A percentile compares a stretch with the other conserved stretches of the same genome.
Evolutionary conservation across 768 basidiomycete species (phyloP).

Genomic region (Boletellus emodensis): DNA sequence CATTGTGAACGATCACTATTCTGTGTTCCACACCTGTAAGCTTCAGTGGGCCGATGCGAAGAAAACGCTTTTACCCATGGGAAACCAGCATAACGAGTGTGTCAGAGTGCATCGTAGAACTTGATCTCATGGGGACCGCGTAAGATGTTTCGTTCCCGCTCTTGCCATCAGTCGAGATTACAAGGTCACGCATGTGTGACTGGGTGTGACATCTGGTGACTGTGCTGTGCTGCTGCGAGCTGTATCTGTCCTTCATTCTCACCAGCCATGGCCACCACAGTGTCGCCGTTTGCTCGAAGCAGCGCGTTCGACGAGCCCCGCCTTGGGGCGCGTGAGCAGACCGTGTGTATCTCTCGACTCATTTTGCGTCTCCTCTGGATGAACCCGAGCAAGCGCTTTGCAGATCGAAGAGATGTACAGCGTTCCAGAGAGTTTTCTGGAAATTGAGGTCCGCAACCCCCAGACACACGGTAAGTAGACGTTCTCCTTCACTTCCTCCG

Average conservation of each 20-base stretch:
- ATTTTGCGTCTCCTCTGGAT: conserved; percentile 18
- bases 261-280: conserved; percentile 30
- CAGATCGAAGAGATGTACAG: conserved; percentile 99
- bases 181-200: conserved; percentile 29
- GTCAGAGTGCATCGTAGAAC: too few relatives aligned
- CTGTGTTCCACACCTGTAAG: too few relatives aligned
- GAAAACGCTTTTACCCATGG: too few relatives aligned
- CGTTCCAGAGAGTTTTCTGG: conserved; percentile 93
- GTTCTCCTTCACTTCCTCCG: background rate
- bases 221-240: conserved; percentile 21
- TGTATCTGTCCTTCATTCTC: conserved; percentile 15
- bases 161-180: background rate
- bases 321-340: conserved; percentile 51
- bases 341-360: conserved; percentile 35
- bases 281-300: conserved; percentile 63
- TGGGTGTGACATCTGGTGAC: conserved; percentile 13
- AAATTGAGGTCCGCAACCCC: conserved; percentile 96
- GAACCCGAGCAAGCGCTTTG: conserved; percentile 33
- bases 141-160: too few relatives aligned
- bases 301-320: conserved; percentile 52
- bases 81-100: too few relatives aligned
- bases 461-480: conserved; percentile 79
- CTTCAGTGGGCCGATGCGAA: too few relatives aligned
- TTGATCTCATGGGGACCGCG: too few relatives aligned
- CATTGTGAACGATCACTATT: conserved; percentile 12